Evolutionary conservation across 805 yeast genomes (phyloP), one percentile per base, ranked within the genome.

Genomic region (Ogataea naganishii): DNA sequence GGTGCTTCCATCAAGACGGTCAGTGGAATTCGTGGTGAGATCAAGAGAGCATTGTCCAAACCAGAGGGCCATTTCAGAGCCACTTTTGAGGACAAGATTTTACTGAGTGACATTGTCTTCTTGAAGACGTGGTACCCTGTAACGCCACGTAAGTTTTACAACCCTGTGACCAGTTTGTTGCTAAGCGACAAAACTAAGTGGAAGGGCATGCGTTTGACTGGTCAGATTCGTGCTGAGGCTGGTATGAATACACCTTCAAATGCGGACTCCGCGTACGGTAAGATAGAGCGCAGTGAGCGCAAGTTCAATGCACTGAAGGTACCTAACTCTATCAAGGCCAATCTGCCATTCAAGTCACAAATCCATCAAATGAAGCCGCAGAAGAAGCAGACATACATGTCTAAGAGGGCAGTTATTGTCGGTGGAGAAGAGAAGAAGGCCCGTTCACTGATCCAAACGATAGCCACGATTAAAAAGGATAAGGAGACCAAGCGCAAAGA

Each of bases 41-140:
- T 92, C 46, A 92, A 92, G 55, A 69, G 96, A 39, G 98, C 97
- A 0, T 64, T 92, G 38, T 73, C 95, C 7, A 81, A 82, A 44
- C 96, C 96, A 0, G 97, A 89, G 30, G 99, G 99, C 9, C 78
- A 81, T 53, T 94, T 70, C 66, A 75, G 99, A 51, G 99, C 98
- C 9, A 78, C 96, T 1, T 92, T 92, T 56, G 99, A 92, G 57
- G 99, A 92, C 53, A 89, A 88, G 59, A 72, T 89, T 22, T 67
- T 89, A 32, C 68, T 92, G 77, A 80, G 92, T 41, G 98, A 92
- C 56, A 80, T 84, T 32, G 72, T 92, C 11, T 78, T 89, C 45
- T 62, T 92, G 52, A 78, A 95, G 52, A 88, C 97, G 4, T 92
- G 98, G 98, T 88, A 86, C 53, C 97, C 97, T 2, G 94, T 92